These are phyloP conservation scores for Acrocalymma vagum DNA, from an alignment of 2,329 filamentous ascomycete species.

Conservation along the genomic window DNA sequence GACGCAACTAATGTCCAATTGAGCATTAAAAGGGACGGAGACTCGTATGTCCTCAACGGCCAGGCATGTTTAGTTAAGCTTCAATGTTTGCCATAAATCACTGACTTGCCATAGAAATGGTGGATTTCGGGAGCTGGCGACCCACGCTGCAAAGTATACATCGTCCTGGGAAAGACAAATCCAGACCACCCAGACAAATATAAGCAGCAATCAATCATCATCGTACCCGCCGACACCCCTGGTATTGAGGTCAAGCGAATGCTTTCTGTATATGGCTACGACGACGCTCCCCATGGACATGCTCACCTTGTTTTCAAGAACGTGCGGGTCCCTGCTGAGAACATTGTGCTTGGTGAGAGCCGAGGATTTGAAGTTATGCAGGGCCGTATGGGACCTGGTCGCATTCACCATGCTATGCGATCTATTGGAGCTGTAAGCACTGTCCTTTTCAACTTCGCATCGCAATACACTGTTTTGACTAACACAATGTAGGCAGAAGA, in stretches of 20 bases:
- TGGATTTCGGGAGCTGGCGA: constrained; percentile 96
- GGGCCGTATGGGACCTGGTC: constrained; percentile 89
- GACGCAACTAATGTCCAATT: constrained; percentile 92
- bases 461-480: constrained; percentile 11
- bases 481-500: constrained; percentile 69
- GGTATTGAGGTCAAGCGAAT: constrained; percentile 90
- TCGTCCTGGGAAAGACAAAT: constrained; percentile 93
- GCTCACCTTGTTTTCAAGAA: constrained; percentile 88
- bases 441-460: neutral
- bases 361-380: constrained; percentile 98
- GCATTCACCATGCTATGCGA: constrained; percentile 96
- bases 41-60: constrained; percentile 89
- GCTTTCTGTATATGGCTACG: constrained; percentile 91
- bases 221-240: constrained; percentile 80
- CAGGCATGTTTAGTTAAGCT: constrained; percentile 59
- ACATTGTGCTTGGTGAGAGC: constrained; percentile 88
- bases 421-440: constrained; percentile 79
- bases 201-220: constrained; percentile 87
- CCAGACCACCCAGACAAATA: constrained; percentile 77
- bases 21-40: constrained; percentile 78
- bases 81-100: neutral
- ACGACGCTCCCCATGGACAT: constrained; percentile 96
- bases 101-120: constrained; percentile 84
- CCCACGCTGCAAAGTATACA: constrained; percentile 86
- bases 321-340: constrained; percentile 81